These are phyloP conservation scores for Gossypium bickii DNA, from an alignment of 345 rosid genomes.

Conservation along the genomic window DNA sequence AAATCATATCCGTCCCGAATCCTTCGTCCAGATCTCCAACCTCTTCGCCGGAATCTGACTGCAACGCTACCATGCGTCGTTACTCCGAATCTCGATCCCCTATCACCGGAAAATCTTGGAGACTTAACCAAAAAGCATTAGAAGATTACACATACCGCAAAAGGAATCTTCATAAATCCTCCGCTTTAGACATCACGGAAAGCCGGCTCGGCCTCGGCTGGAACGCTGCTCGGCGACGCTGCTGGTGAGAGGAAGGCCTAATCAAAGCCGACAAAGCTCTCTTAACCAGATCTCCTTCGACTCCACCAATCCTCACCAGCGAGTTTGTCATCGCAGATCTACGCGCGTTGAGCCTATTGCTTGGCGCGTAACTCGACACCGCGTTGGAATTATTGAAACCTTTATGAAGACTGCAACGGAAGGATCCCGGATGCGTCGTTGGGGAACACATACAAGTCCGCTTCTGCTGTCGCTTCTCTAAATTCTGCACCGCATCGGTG, in stretches of 20 bases:
- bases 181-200: constrained; percentile 41
- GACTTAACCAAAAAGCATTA: background rate
- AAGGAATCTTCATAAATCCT: constrained; percentile 17
- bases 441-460: constrained; percentile 69
- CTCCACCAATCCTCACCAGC: constrained; percentile 61
- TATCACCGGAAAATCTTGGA: background rate
- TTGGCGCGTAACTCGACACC: constrained; percentile 30
- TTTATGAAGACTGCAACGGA: constrained; percentile 75
- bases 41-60: background rate
- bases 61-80: background rate
- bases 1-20: constrained; percentile 14
- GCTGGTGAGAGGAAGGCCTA: constrained; percentile 52
- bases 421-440: constrained; percentile 70
- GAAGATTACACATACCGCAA: constrained; percentile 4
- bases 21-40: constrained; percentile 10
- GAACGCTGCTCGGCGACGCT: constrained; percentile 47
- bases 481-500: constrained; percentile 28
- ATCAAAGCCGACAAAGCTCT: constrained; percentile 50
- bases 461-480: constrained; percentile 25
- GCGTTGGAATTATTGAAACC: constrained; percentile 16
- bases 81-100: background rate
- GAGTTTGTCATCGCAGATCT: constrained; percentile 76
- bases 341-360: constrained; percentile 50
- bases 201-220: constrained; percentile 74
- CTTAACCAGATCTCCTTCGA: constrained; percentile 61